Evolutionary conservation across 805 yeast genomes (phyloP).

Genomic region (Kluyveromyces lactis): DNA sequence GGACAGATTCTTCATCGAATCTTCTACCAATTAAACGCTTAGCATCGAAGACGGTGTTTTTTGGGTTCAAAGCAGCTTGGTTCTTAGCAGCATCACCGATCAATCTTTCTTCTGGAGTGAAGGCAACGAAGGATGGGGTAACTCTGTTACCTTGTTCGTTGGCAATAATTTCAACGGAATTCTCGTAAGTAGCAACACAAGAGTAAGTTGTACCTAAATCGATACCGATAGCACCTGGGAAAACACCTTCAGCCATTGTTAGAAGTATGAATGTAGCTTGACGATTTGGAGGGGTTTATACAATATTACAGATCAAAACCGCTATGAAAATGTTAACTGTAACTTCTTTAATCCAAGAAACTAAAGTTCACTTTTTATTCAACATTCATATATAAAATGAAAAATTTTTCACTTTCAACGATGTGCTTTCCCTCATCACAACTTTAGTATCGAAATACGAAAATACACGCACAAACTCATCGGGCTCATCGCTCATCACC

Average conservation of each 20-base stretch:
- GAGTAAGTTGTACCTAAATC: slow-evolving; percentile 87
- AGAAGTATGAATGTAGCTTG: slow-evolving; percentile 13
- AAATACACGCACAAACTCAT: too few species aligned
- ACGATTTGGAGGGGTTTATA: slow-evolving; percentile 5
- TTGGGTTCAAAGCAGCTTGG: slow-evolving; percentile 75
- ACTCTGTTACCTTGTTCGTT: slow-evolving; percentile 84
- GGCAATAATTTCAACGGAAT: slow-evolving; percentile 72
- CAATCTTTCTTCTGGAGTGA: slow-evolving; percentile 70
- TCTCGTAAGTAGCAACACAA: slow-evolving; percentile 73
- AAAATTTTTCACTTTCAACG: slow-evolving; percentile 15
- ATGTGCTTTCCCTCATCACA: not conserved
- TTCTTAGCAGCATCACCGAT: slow-evolving; percentile 80
- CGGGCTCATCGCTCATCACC: too few species aligned
- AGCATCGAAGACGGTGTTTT: slow-evolving; percentile 74
- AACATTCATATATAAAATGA: slow-evolving; percentile 8
- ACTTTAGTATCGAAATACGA: too few species aligned
- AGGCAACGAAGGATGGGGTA: slow-evolving; percentile 75
- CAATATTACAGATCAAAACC: not conserved
- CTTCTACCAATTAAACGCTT: slow-evolving; percentile 77
- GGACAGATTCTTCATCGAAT: slow-evolving; percentile 67
- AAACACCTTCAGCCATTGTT: slow-evolving; percentile 94
- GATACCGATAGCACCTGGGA: slow-evolving; percentile 99
- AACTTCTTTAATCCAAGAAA: slow-evolving; percentile 5
- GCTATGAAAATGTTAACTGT: slow-evolving; percentile 1
- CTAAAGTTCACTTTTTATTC: slow-evolving; percentile 1